Evolutionary conservation across 495 filamentous ascomycete species (phyloP).

Genomic region (Talaromyces thailandensis): DNA sequence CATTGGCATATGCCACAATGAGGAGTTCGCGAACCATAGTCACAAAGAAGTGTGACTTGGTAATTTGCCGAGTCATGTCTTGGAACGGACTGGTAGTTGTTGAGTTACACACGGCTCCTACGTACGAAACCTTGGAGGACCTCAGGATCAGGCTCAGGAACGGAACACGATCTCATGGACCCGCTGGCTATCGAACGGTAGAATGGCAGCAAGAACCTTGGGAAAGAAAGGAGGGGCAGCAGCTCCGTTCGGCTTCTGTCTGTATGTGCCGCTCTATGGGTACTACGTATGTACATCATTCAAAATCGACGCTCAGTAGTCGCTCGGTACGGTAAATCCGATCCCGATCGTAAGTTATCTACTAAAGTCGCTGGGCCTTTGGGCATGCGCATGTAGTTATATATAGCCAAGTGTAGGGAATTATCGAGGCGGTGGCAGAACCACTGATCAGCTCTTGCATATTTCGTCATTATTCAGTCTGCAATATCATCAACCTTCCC

Average conservation of each 20-base stretch:
- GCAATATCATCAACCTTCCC: background rate
- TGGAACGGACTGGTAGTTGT: background rate
- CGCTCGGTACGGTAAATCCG: background rate
- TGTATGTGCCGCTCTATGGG: background rate
- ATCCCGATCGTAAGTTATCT: background rate
- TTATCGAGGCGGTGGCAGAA: background rate
- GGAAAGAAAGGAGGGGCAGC: background rate
- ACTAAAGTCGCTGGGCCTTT: background rate
- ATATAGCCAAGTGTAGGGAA: background rate
- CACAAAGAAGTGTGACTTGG: background rate
- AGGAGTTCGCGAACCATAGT: background rate
- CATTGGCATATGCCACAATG: background rate
- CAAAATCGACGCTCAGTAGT: background rate
- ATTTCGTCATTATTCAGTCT: constrained; percentile 1
- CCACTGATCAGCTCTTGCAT: background rate
- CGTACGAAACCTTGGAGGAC: background rate
- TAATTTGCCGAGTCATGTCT: background rate
- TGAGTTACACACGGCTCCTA: background rate
- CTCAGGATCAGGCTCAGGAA: background rate
- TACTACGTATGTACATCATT: background rate
- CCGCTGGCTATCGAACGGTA: background rate
- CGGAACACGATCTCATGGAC: background rate
- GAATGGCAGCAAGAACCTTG: background rate
- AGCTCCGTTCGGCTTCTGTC: background rate
- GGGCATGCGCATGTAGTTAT: background rate